A percentile compares a stretch with the other conserved stretches of the same genome.
Evolutionary conservation across 1,284 basidiomycete genomes (phyloP).

Genomic region (Vanrija pseudolonga): DNA sequence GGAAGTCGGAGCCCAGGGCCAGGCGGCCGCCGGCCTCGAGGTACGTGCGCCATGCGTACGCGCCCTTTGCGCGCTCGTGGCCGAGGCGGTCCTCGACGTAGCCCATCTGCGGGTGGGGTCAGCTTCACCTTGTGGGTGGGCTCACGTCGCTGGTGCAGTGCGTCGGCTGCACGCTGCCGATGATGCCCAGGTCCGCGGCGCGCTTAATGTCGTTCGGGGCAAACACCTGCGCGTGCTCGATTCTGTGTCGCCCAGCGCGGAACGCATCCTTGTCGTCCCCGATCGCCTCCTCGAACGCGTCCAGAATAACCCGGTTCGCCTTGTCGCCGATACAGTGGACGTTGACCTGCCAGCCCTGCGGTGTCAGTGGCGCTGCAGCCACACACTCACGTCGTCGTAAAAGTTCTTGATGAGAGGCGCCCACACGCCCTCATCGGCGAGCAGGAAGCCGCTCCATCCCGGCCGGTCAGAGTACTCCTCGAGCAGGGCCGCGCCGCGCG

Average conservation of each 20-base stretch:
- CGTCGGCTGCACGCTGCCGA: slow-evolving; percentile 88
- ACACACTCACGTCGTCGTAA: slow-evolving; percentile 52
- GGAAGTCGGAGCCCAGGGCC: slow-evolving; percentile 85
- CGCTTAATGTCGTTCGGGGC: slow-evolving; percentile 64
- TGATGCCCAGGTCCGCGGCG: slow-evolving; percentile 70
- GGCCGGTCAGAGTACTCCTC: slow-evolving; percentile 79
- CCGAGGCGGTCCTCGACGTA: slow-evolving; percentile 80
- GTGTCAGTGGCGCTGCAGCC: neutral
- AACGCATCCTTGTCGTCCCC: slow-evolving; percentile 32
- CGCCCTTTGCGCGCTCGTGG: slow-evolving; percentile 69
- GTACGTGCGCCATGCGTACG: slow-evolving; percentile 81
- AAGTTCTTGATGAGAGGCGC: slow-evolving; percentile 59
- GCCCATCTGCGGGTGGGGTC: slow-evolving; percentile 60
- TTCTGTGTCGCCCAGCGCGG: slow-evolving; percentile 60
- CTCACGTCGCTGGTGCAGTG: slow-evolving; percentile 59
- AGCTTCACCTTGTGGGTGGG: too few relatives aligned
- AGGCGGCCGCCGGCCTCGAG: slow-evolving; percentile 59
- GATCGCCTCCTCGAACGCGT: slow-evolving; percentile 70
- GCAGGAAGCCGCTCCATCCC: slow-evolving; percentile 65
- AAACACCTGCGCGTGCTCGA: slow-evolving; percentile 91
- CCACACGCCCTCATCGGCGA: slow-evolving; percentile 57
- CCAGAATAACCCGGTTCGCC: slow-evolving; percentile 74
- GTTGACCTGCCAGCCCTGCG: slow-evolving; percentile 55
- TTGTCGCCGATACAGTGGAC: slow-evolving; percentile 89
- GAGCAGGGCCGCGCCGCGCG: slow-evolving; percentile 82